phyloP scores from a whole-genome alignment of 441 rosid species.

The Erysimum cheiri region DNA sequence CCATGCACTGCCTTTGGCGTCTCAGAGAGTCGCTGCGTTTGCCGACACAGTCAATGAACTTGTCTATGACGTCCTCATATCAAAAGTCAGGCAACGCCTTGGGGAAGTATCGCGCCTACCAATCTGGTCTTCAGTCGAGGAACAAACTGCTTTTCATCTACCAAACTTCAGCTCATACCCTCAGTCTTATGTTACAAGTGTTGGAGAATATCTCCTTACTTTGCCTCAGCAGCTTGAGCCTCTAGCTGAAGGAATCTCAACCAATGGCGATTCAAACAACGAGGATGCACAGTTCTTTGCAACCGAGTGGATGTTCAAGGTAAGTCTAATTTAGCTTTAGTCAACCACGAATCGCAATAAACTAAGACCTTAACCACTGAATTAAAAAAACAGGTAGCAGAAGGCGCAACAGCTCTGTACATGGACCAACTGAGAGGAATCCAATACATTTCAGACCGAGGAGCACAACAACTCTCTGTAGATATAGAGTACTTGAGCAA shows the following conservation, averaged over 20 bases:
- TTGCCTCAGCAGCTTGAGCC: slow-evolving; percentile 99
- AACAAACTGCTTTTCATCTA: slow-evolving; percentile 78
- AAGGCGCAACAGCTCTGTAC: slow-evolving; percentile 93
- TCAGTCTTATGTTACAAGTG: slow-evolving; percentile 85
- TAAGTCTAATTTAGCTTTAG: slow-evolving; percentile 36
- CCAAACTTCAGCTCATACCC: slow-evolving; percentile 98
- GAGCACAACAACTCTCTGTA: slow-evolving; percentile 86
- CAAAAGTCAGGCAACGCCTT: slow-evolving; percentile 94
- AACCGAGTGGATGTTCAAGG: slow-evolving; percentile 99
- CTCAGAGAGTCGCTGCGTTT: slow-evolving; percentile 89
- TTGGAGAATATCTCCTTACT: slow-evolving; percentile 98
- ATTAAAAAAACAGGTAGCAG: slow-evolving; percentile 67
- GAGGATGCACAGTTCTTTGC: slow-evolving; percentile 97
- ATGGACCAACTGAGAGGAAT: slow-evolving; percentile 95
- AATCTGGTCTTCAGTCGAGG: slow-evolving; percentile 93
- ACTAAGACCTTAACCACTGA: slow-evolving; percentile 10
- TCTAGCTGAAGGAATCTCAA: slow-evolving; percentile 93
- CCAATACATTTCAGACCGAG: slow-evolving; percentile 83
- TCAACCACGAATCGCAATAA: slow-evolving; percentile 3
- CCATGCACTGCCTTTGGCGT: slow-evolving; percentile 92
- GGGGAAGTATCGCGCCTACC: slow-evolving; percentile 83
- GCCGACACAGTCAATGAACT: slow-evolving; percentile 92
- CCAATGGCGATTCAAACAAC: slow-evolving; percentile 67
- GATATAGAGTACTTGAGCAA: slow-evolving; percentile 96
- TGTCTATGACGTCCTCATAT: slow-evolving; percentile 92